phyloP scores from a whole-genome alignment of 2,329 filamentous ascomycete genomes.

The Chalara sp. region DNA sequence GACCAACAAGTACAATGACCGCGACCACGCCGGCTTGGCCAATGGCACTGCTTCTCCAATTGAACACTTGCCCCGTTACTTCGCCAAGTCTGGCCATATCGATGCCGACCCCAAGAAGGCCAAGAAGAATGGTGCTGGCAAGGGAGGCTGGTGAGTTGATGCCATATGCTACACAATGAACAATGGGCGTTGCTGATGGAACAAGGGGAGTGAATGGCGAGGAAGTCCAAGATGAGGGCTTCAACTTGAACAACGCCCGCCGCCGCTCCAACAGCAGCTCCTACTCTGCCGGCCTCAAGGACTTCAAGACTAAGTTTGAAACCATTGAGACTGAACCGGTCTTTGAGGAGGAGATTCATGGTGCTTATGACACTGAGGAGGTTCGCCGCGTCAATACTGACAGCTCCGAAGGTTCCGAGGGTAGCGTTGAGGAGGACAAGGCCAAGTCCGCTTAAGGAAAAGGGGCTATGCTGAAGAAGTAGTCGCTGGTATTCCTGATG shows the following conservation, averaged over 20 bases:
- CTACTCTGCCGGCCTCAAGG: conserved; percentile 59
- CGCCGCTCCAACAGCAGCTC: conserved; percentile 89
- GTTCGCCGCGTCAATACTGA: conserved; percentile 24
- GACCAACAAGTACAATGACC: conserved; percentile 92
- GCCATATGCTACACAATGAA: conserved; percentile 1
- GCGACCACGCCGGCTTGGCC: conserved; percentile 66
- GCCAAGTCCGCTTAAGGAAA: conserved; percentile 30
- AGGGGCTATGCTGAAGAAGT: conserved; percentile 5
- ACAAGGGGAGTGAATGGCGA: conserved; percentile 75
- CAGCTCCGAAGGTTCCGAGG: conserved; percentile 20
- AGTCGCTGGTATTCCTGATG: conserved; percentile 11
- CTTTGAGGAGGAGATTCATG: conserved; percentile 82
- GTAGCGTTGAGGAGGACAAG: conserved; percentile 30
- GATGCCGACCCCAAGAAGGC: conserved; percentile 84
- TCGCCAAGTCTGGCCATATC: conserved; percentile 77
- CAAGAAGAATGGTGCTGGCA: conserved; percentile 93
- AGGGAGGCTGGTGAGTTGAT: conserved; percentile 78
- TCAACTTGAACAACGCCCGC: conserved; percentile 77
- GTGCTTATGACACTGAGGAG: conserved; percentile 36
- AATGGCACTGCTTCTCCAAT: conserved; percentile 49
- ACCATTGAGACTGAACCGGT: conserved; percentile 81
- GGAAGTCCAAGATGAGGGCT: conserved; percentile 77
- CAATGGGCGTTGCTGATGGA: conserved; percentile 10
- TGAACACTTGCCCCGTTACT: conserved; percentile 83
- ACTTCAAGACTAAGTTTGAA: conserved; percentile 98